Evolutionary conservation across 1,284 basidiomycete species (phyloP).

Genomic region (Waitea zeae): DNA sequence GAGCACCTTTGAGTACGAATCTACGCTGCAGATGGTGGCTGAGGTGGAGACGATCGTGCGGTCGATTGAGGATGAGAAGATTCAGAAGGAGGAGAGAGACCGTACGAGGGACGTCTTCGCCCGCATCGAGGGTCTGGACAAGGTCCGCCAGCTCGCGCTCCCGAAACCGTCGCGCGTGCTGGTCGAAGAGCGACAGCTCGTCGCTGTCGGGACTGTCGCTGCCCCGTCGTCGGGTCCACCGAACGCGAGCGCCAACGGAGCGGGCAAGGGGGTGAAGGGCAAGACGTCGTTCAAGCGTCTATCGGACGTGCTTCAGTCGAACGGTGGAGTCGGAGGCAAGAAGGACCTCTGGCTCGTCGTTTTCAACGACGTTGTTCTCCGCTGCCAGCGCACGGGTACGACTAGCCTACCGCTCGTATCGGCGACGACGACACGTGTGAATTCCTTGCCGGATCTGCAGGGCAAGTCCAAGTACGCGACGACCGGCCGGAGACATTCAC

Average conservation of each 20-base stretch:
- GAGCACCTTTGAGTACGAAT: conserved; percentile 93
- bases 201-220: conserved; percentile 1
- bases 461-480: conserved; percentile 69
- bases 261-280: conserved; percentile 48
- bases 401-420: conserved; percentile 76
- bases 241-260: conserved; percentile 24
- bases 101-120: conserved; percentile 89
- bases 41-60: conserved; percentile 93
- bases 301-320: conserved; percentile 55
- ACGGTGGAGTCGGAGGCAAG: conserved; percentile 43
- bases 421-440: conserved; percentile 47
- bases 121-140: conserved; percentile 88
- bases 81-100: conserved; percentile 88
- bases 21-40: conserved; percentile 88
- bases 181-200: conserved; percentile 56
- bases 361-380: conserved; percentile 89
- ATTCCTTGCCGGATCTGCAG: conserved; percentile 62
- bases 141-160: conserved; percentile 70
- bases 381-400: conserved; percentile 81
- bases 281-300: conserved; percentile 75
- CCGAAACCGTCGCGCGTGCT: conserved; percentile 81
- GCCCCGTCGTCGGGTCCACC: conserved; percentile 30
- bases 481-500: conserved; percentile 50
- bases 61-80: conserved; percentile 95
- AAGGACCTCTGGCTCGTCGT: conserved; percentile 88